These are phyloP conservation scores for Leishmania martiniquensis DNA, from an alignment of 208 protist genomes.

Conservation along the genomic window DNA sequence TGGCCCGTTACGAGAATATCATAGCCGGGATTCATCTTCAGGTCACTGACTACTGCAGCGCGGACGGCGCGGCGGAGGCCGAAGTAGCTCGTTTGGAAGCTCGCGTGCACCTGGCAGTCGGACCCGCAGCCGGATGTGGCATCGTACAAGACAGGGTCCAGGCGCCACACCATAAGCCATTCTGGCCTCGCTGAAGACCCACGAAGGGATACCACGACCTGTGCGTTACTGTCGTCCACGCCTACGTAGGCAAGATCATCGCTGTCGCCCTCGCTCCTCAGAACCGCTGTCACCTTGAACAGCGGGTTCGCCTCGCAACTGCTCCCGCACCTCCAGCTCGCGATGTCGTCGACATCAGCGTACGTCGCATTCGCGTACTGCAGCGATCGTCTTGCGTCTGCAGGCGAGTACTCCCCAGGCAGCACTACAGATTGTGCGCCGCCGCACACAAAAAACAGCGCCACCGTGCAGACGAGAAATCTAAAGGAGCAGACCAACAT, in stretches of 20 bases:
- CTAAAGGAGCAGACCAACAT: background rate
- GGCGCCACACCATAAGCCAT: conserved; percentile 40
- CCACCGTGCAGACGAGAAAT: background rate
- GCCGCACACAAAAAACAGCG: background rate
- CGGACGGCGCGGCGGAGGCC: conserved; percentile 20
- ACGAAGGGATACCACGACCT: conserved; percentile 43
- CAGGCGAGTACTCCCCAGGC: background rate
- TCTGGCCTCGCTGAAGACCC: conserved; percentile 38
- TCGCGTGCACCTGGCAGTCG: conserved; percentile 38
- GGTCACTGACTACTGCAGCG: conserved; percentile 10
- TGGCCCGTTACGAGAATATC: conserved; percentile 54
- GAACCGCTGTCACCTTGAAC: background rate
- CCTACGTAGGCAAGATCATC: background rate
- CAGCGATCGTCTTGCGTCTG: background rate
- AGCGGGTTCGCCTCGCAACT: background rate
- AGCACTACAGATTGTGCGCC: background rate
- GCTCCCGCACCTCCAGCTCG: background rate
- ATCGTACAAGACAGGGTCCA: conserved; percentile 22
- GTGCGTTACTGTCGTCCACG: conserved; percentile 2
- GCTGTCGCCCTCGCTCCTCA: background rate
- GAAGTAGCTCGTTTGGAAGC: conserved; percentile 41
- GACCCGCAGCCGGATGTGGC: conserved; percentile 23
- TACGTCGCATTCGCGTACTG: background rate
- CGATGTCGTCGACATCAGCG: background rate
- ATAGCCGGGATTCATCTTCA: conserved; percentile 20